phyloP scores from a whole-genome alignment of 2,329 filamentous ascomycete species.

The Fusarium humuli region DNA sequence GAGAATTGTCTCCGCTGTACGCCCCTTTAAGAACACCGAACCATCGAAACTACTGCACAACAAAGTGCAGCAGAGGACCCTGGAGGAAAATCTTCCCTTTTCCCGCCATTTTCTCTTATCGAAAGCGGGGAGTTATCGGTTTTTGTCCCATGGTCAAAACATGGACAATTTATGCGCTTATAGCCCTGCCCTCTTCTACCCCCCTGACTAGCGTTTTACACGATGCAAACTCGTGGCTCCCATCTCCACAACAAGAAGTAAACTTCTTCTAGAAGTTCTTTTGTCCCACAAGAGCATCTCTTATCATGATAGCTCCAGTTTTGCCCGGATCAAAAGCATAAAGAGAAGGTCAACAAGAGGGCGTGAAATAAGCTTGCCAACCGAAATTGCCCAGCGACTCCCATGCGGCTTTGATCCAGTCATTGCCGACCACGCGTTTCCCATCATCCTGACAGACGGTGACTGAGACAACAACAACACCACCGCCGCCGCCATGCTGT shows the following conservation, averaged over 20 bases:
- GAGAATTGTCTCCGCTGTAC: conserved; percentile 21
- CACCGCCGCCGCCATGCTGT: not conserved
- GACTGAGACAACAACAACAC: conserved; percentile 16
- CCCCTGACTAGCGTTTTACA: conserved; percentile 37
- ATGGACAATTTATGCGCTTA: conserved; percentile 28
- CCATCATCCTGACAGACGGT: conserved; percentile 5
- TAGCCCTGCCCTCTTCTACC: conserved; percentile 9
- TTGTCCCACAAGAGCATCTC: conserved; percentile 23
- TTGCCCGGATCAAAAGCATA: conserved; percentile 31
- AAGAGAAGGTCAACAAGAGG: conserved; percentile 24
- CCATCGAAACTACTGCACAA: conserved; percentile 24
- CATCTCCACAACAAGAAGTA: conserved; percentile 24
- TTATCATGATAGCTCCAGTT: conserved; percentile 27
- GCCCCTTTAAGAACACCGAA: conserved; percentile 2
- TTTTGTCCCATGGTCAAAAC: conserved; percentile 18
- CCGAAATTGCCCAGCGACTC: conserved; percentile 15
- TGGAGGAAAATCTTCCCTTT: conserved; percentile 21
- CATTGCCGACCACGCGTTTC: conserved; percentile 18
- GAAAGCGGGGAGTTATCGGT: conserved; percentile 24
- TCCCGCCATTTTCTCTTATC: conserved; percentile 35
- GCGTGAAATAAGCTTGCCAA: conserved; percentile 5
- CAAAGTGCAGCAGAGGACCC: conserved; percentile 29
- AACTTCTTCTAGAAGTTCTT: conserved; percentile 35
- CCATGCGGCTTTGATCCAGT: conserved; percentile 10
- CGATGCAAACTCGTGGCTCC: conserved; percentile 14